Conservation (phyloP, 345 rosid species). For the Lepidium sativum region DNA sequence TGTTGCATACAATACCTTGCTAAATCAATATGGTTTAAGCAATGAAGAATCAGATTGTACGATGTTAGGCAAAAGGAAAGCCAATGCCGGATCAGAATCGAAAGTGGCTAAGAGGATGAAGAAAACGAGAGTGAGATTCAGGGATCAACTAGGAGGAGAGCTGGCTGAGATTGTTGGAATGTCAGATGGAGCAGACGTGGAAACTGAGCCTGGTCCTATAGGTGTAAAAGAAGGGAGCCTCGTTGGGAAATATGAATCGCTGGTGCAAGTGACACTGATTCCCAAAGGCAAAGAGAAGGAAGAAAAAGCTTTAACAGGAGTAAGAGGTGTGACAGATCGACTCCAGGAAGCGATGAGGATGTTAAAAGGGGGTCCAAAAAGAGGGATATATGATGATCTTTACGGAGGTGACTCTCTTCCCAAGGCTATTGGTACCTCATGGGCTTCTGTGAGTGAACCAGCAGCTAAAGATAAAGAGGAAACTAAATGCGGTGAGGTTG, state of each 20-base stretch:
- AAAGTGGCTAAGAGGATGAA: conserved; percentile 53
- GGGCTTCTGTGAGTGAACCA: conserved; percentile 50
- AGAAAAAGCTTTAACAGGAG: conserved; percentile 28
- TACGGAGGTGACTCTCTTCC: conserved; percentile 67
- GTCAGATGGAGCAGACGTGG: conserved; percentile 93
- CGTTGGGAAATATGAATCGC: conserved; percentile 85
- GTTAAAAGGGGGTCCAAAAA: conserved; percentile 49
- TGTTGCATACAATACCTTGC: conserved; percentile 70
- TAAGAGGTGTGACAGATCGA: conserved; percentile 53
- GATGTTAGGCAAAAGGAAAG: conserved; percentile 36
- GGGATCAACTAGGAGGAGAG: conserved; percentile 87
- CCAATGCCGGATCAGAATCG: conserved; percentile 47
- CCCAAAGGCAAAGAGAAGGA: conserved; percentile 68
- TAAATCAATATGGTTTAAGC: conserved; percentile 66
- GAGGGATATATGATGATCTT: conserved; percentile 64
- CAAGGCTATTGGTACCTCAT: conserved; percentile 73
- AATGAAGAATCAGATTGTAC: conserved; percentile 26
- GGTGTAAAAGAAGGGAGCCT: conserved; percentile 94
- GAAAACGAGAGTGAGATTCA: conserved; percentile 57
- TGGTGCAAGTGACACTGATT: conserved; percentile 58
- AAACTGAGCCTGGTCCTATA: conserved; percentile 87
- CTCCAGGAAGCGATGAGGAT: conserved; percentile 64
- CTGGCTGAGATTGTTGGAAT: conserved; percentile 80
- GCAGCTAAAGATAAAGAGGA: conserved; percentile 25
- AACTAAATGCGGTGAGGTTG: conserved; percentile 5